These are phyloP conservation scores for Tetrastigma voinierianum DNA, from an alignment of 164 flowering plant genomes.

Conservation along the genomic window DNA sequence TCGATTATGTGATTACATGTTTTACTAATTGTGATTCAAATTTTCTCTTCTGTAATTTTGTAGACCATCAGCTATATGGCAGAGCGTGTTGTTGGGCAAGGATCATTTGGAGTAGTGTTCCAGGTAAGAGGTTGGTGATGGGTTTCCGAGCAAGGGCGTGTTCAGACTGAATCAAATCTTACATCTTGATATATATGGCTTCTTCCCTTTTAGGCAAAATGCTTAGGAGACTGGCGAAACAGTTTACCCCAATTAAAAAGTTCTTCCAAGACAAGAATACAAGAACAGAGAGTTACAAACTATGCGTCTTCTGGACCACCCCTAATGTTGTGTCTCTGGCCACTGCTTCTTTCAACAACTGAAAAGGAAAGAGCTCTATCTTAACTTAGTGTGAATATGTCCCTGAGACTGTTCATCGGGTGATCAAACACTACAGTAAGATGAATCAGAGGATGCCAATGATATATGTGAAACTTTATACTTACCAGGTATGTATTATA, in stretches of 20 bases:
- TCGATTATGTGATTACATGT: background rate
- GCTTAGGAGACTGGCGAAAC: slow-evolving; percentile 77
- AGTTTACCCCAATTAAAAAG: slow-evolving; percentile 70
- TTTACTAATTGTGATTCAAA: background rate
- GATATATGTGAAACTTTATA: slow-evolving; percentile 55
- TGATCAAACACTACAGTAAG: slow-evolving; percentile 54
- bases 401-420: slow-evolving; percentile 67
- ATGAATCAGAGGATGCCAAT: slow-evolving; percentile 63
- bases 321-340: slow-evolving; percentile 56
- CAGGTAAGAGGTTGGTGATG: slow-evolving; percentile 32
- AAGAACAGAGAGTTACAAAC: slow-evolving; percentile 76
- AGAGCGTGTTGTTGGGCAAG: slow-evolving; percentile 56
- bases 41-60: slow-evolving; percentile 1
- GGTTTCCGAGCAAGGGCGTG: too few relatives aligned
- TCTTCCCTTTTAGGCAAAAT: slow-evolving; percentile 52
- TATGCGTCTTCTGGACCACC: slow-evolving; percentile 68
- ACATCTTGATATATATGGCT: background rate
- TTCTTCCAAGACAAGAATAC: slow-evolving; percentile 75
- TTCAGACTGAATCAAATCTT: too few relatives aligned
- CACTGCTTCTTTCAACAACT: slow-evolving; percentile 74
- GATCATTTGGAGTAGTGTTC: slow-evolving; percentile 72
- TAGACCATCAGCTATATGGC: slow-evolving; percentile 65
- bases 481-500: slow-evolving; percentile 44
- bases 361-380: slow-evolving; percentile 62
- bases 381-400: slow-evolving; percentile 65